Base-by-base conservation (phyloP, 176 grass and related monocot genomes). In the Lolium rigidum region DNA sequence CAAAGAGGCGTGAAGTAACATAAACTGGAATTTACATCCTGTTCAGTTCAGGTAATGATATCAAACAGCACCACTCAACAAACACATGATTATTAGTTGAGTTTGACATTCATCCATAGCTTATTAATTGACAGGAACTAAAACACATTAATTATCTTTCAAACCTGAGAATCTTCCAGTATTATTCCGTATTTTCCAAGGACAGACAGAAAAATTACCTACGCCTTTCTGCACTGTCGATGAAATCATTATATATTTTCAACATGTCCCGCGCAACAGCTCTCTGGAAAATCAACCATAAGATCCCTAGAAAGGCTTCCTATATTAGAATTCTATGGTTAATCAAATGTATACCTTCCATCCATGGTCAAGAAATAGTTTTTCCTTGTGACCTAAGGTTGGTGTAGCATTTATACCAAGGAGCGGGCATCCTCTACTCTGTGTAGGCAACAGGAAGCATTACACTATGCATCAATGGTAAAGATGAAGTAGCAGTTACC, bases 361-460 rank as follows among this genome's bases (percentile, higher is more conserved):
- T 70, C 93, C 93, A 9, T 95, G 87, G 81, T 95, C 84, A 58
- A 89, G 41, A 85, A 98, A 98, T 90, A 98, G 93, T 60, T 89
- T 92, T 67, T 98, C 84, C 61, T 98, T 98, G 22, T 92, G 94
- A 77, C 83, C 70, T 80, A 98, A 89, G 3, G 89, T 95, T 61
- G 96, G 93, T 75, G 96, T 98, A 66, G 96, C 90, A 88, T 92
- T 78, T 91, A 98, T 98, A 77, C 96, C 92, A 41, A 98, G 93
- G 37, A 98, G 91, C 8, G 96, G 86, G 47, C 96, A 98, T 73
- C 96, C 96, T 88, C 96, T 93, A 89, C 93, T 98, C 96, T 98
- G 92, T 56, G 41, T 20, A 90, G 39, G 4, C 18, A 64, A 69
- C 17, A 89, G 10, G 21, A 80, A 44, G 12, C 6, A 74, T 51